phyloP scores from a whole-genome alignment of 129 eudicot genomes.

The carrot (Daucus carota) region DH1_v3.0 NC_030389.2:23169001-23169500 shows the following conservation, averaged over 20 bases:
- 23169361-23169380: background rate
- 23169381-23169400: background rate
- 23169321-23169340: background rate
- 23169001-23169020: slow-evolving; percentile 39
- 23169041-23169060: slow-evolving; percentile 62
- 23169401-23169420: background rate
- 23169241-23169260: background rate
- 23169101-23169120: slow-evolving; percentile 79
- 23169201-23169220: background rate
- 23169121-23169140: slow-evolving; percentile 64
- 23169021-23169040: slow-evolving; percentile 47
- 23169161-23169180: slow-evolving; percentile 71
- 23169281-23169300: background rate
- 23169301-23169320: background rate
- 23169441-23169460: slow-evolving; percentile 1
- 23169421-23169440: background rate
- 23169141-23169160: slow-evolving; percentile 68
- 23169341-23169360: background rate
- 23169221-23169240: background rate
- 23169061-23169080: slow-evolving; percentile 62
- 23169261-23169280: background rate
- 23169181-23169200: slow-evolving; percentile 48
- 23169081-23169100: slow-evolving; percentile 65
- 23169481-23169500: background rate
- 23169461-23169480: background rate